A percentile compares a stretch with the other conserved stretches of the same genome.
phyloP scores from a whole-genome alignment of 192 early-diverging fungal species.

The Pilaira anomala region DNA sequence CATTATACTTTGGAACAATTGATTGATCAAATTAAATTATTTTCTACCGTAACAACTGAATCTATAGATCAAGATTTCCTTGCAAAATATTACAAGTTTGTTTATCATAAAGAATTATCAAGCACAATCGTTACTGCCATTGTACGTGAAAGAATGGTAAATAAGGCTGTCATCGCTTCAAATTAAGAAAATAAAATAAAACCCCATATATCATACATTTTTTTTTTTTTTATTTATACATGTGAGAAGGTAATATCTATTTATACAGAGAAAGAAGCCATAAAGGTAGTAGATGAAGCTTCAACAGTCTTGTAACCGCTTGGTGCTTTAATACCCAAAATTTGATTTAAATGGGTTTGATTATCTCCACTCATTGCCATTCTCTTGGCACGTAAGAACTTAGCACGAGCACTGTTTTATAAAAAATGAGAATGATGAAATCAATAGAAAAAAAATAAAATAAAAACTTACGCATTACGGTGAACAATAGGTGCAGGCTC shows the following conservation, averaged over 20 bases:
- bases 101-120: neutral
- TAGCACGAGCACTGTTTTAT: conserved; percentile 43
- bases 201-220: no score
- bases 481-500: conserved; percentile 34
- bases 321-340: conserved; percentile 50
- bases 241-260: neutral
- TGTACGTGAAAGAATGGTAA: conserved; percentile 4
- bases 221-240: neutral
- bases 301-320: neutral
- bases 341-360: conserved; percentile 46
- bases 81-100: neutral
- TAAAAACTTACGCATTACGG: conserved; percentile 48
- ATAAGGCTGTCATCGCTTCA: neutral
- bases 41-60: neutral
- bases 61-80: neutral
- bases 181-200: neutral
- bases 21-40: neutral
- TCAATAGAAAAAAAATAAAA: neutral
- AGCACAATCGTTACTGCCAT: neutral
- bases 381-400: conserved; percentile 44
- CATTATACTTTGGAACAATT: conserved; percentile 2
- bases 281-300: neutral
- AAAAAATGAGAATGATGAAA: neutral
- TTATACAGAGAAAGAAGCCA: conserved; percentile 4
- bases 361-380: conserved; percentile 41